A percentile compares a stretch with the other conserved stretches of the same genome.
Conservation (phyloP, 2,329 filamentous ascomycete genomes). For the Nemania sp. region DNA sequence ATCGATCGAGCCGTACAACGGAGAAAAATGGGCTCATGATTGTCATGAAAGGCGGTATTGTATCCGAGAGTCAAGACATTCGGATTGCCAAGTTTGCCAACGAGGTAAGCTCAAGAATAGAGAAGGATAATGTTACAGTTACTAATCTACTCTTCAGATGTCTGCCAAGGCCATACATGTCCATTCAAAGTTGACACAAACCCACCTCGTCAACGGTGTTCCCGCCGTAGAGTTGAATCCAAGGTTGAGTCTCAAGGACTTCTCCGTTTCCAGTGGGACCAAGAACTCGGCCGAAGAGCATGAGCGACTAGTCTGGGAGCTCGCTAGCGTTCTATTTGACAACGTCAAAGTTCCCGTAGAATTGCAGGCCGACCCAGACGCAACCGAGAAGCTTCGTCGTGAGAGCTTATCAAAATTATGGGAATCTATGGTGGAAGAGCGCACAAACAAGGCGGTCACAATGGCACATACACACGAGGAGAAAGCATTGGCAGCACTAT, state of each 20-base stretch:
- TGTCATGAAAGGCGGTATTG: slow-evolving; percentile 60
- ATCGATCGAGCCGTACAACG: slow-evolving; percentile 38
- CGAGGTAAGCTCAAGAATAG: slow-evolving; percentile 48
- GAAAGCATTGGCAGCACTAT: slow-evolving; percentile 79
- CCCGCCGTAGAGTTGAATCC: slow-evolving; percentile 60
- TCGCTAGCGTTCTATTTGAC: slow-evolving; percentile 87
- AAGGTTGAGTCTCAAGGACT: slow-evolving; percentile 53
- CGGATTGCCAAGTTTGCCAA: slow-evolving; percentile 66
- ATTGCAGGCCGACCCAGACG: slow-evolving; percentile 42
- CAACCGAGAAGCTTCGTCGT: slow-evolving; percentile 53
- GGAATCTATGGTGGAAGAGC: slow-evolving; percentile 66
- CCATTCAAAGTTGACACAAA: slow-evolving; percentile 60
- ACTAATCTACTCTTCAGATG: slow-evolving; percentile 47
- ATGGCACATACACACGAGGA: slow-evolving; percentile 73
- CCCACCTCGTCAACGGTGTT: slow-evolving; percentile 59
- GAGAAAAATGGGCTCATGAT: slow-evolving; percentile 55
- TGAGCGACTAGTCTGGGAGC: slow-evolving; percentile 80
- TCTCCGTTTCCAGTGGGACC: slow-evolving; percentile 46
- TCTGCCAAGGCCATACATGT: slow-evolving; percentile 58
- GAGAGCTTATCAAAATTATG: slow-evolving; percentile 71
- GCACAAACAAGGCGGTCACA: slow-evolving; percentile 58
- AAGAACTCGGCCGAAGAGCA: slow-evolving; percentile 55
- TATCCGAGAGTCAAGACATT: slow-evolving; percentile 67
- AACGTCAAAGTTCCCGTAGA: slow-evolving; percentile 55
- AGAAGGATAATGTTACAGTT: background rate